Conservation (phyloP, 2,329 filamentous ascomycete species). For the Colletotrichum tanaceti region DNA sequence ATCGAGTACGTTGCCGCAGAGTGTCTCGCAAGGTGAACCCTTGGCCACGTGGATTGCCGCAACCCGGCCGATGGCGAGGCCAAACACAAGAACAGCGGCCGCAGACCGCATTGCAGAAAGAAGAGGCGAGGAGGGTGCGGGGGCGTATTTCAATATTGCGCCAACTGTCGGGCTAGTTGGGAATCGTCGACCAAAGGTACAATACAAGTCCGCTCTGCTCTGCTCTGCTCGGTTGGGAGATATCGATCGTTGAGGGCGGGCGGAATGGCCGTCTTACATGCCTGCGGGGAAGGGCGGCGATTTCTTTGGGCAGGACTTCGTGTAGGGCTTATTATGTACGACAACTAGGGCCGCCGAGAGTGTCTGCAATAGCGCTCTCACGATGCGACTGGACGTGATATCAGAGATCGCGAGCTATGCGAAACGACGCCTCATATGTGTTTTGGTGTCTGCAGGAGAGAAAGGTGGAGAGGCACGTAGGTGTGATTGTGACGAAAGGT, state of each 20-base stretch:
- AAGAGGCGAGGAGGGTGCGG: not conserved
- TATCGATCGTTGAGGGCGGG: not conserved
- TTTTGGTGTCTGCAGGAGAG: constrained; percentile 31
- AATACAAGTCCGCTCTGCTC: not conserved
- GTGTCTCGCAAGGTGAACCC: constrained; percentile 61
- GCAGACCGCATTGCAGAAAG: constrained; percentile 34
- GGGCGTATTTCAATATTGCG: not conserved
- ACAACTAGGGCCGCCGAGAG: not conserved
- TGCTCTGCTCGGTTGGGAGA: no score
- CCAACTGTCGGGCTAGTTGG: not conserved
- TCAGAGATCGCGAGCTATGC: constrained; percentile 5
- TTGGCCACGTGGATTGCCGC: constrained; percentile 56
- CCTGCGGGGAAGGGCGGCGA: not conserved
- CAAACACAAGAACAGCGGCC: constrained; percentile 40
- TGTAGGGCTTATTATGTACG: not conserved
- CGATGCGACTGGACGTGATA: constrained; percentile 22
- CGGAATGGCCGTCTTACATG: constrained; percentile 25
- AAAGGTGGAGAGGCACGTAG: not conserved
- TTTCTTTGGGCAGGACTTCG: not conserved
- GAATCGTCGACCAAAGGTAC: not conserved
- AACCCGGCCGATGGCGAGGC: constrained; percentile 43
- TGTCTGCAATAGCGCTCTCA: not conserved
- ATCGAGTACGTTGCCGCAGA: constrained; percentile 66
- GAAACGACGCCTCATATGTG: constrained; percentile 36
- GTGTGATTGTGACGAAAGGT: constrained; percentile 35